These are phyloP conservation scores for Beauveria asiatica DNA, from an alignment of 2,329 filamentous ascomycete genomes.

Conservation along the genomic window DNA sequence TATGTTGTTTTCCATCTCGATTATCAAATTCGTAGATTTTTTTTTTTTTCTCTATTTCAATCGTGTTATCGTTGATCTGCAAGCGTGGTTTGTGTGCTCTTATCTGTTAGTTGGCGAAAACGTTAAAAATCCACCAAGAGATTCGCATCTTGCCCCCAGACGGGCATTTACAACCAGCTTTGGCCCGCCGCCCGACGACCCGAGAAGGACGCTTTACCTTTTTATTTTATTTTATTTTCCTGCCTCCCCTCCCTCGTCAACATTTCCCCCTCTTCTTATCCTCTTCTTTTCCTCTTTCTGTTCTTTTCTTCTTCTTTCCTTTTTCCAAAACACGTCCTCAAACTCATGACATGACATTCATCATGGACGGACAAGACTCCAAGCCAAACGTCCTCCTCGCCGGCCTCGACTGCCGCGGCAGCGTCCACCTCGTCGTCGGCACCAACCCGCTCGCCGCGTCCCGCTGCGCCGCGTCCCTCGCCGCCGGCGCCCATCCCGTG, in stretches of 20 bases:
- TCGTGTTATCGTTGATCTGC: neutral
- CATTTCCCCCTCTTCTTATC: neutral
- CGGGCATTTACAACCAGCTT: conserved; percentile 6
- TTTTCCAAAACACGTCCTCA: neutral
- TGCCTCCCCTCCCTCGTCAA: neutral
- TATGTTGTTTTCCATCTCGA: neutral
- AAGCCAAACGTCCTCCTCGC: conserved; percentile 52
- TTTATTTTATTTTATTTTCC: conserved; percentile 10
- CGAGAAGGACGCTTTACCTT: conserved; percentile 26
- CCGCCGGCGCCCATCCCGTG: conserved; percentile 73
- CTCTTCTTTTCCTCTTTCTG: neutral
- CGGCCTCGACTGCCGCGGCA: conserved; percentile 58
- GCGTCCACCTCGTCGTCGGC: conserved; percentile 79
- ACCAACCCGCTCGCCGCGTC: conserved; percentile 80
- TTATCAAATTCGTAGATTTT: too few relatives aligned
- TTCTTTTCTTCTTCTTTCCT: neutral
- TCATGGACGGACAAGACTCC: neutral
- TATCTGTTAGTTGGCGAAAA: neutral
- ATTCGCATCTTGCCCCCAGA: neutral
- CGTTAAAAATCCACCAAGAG: neutral
- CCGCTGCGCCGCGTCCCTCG: conserved; percentile 69
- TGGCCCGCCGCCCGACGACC: neutral
- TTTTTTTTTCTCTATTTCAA: neutral
- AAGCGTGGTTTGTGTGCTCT: neutral
- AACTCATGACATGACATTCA: neutral